phyloP scores from a whole-genome alignment of 257 asterid genomes.

The Solanum sitiens region DNA sequence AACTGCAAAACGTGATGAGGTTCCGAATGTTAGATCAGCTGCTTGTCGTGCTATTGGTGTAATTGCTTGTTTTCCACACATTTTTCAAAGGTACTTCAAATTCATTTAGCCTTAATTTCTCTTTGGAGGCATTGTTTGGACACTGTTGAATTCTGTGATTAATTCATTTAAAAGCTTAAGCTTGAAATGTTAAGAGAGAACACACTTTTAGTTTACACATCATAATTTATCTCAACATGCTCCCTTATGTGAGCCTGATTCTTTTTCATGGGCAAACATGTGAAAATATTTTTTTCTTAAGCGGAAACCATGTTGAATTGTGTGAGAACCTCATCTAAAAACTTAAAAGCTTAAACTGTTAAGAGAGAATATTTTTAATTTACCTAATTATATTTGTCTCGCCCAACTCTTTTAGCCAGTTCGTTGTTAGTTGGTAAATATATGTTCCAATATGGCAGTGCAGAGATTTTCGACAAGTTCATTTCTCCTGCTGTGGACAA shows the following conservation, averaged over 20 bases:
- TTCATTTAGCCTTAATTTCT: constrained; percentile 1
- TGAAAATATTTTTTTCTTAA: not conserved
- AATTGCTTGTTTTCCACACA: constrained; percentile 72
- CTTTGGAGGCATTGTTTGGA: not conserved
- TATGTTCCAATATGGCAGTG: constrained; percentile 27
- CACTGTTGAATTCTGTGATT: not conserved
- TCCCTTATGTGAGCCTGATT: not conserved
- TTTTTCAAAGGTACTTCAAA: constrained; percentile 51
- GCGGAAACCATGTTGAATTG: not conserved
- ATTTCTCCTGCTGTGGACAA: constrained; percentile 54
- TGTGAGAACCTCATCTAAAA: not conserved
- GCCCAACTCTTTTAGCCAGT: not conserved
- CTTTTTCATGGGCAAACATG: not conserved
- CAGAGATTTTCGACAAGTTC: constrained; percentile 59
- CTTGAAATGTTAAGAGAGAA: not conserved
- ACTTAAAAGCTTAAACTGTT: not conserved
- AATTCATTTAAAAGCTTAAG: not conserved
- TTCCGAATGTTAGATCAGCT: constrained; percentile 84
- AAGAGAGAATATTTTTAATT: not conserved
- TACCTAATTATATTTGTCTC: not conserved
- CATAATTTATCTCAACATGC: not conserved
- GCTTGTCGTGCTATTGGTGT: constrained; percentile 97
- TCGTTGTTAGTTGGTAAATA: not conserved
- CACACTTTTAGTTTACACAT: not conserved
- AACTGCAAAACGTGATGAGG: constrained; percentile 58